These are phyloP conservation scores for Aspergillus olivimuriae DNA, from an alignment of 495 filamentous ascomycete genomes.

Conservation along the genomic window DNA sequence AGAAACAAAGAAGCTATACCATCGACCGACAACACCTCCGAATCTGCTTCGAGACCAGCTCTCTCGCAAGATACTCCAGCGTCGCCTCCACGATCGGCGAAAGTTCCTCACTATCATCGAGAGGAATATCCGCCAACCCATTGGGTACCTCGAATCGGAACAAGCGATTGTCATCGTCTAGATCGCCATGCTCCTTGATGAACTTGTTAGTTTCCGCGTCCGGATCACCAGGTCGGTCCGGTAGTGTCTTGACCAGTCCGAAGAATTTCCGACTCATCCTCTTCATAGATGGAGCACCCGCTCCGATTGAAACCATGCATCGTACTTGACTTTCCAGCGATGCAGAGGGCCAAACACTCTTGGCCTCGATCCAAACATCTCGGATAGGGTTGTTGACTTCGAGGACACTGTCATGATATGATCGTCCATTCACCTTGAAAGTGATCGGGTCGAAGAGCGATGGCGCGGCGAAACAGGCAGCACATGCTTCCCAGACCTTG, in stretches of 20 bases:
- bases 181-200: slow-evolving; percentile 26
- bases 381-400: slow-evolving; percentile 43
- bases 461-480: slow-evolving; percentile 38
- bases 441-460: slow-evolving; percentile 42
- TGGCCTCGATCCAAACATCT: slow-evolving; percentile 41
- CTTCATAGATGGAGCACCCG: slow-evolving; percentile 29
- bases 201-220: slow-evolving; percentile 36
- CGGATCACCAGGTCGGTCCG: slow-evolving; percentile 30
- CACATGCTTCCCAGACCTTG: slow-evolving; percentile 42
- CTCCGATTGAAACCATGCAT: slow-evolving; percentile 44
- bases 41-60: slow-evolving; percentile 33
- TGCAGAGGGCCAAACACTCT: slow-evolving; percentile 25
- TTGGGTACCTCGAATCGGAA: slow-evolving; percentile 43
- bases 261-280: slow-evolving; percentile 21
- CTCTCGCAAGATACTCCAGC: slow-evolving; percentile 27
- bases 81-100: slow-evolving; percentile 34
- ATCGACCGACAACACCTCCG: slow-evolving; percentile 28
- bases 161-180: slow-evolving; percentile 27
- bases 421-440: slow-evolving; percentile 23
- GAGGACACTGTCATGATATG: slow-evolving; percentile 36
- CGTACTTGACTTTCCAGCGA: slow-evolving; percentile 27
- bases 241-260: slow-evolving; percentile 21
- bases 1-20: too few relatives aligned
- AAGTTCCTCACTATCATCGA: slow-evolving; percentile 33
- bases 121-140: slow-evolving; percentile 36